Percentiles rank a stretch among this genome's conserved stretches.
Conservation (phyloP, 2,329 filamentous ascomycete genomes). For the Microsporum canis region DNA sequence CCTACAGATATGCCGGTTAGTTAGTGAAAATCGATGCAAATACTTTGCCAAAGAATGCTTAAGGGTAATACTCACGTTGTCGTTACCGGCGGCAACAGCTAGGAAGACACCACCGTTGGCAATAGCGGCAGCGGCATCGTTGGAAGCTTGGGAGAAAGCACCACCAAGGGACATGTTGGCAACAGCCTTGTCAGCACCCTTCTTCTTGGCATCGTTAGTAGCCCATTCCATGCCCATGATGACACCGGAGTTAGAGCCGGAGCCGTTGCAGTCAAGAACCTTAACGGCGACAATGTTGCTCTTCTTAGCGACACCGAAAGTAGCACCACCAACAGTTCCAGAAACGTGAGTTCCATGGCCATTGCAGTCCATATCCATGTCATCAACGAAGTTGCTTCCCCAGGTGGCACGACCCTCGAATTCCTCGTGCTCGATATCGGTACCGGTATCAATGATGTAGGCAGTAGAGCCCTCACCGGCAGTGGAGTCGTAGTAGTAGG, state of each 20-base stretch:
- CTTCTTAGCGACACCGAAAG: slow-evolving; percentile 30
- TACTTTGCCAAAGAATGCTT: background rate
- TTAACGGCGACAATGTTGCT: slow-evolving; percentile 38
- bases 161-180: slow-evolving; percentile 31
- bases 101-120: slow-evolving; percentile 30
- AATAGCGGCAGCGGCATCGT: slow-evolving; percentile 28
- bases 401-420: slow-evolving; percentile 29
- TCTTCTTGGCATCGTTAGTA: slow-evolving; percentile 22
- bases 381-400: slow-evolving; percentile 25
- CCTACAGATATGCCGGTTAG: background rate
- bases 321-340: slow-evolving; percentile 25
- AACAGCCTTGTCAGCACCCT: slow-evolving; percentile 22
- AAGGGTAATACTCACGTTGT: slow-evolving; percentile 15
- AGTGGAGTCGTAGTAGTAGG: slow-evolving; percentile 28
- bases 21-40: background rate
- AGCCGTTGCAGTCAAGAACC: slow-evolving; percentile 36
- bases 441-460: slow-evolving; percentile 33
- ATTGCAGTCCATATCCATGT: slow-evolving; percentile 16
- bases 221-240: slow-evolving; percentile 40
- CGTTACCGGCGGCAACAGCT: slow-evolving; percentile 34
- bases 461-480: slow-evolving; percentile 27
- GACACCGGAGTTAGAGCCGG: slow-evolving; percentile 37
- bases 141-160: slow-evolving; percentile 26
- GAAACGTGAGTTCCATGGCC: slow-evolving; percentile 33
- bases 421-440: slow-evolving; percentile 25